These are phyloP conservation scores for Candida methanosorbosa DNA, from an alignment of 805 yeast genomes.

Conservation along the genomic window DNA sequence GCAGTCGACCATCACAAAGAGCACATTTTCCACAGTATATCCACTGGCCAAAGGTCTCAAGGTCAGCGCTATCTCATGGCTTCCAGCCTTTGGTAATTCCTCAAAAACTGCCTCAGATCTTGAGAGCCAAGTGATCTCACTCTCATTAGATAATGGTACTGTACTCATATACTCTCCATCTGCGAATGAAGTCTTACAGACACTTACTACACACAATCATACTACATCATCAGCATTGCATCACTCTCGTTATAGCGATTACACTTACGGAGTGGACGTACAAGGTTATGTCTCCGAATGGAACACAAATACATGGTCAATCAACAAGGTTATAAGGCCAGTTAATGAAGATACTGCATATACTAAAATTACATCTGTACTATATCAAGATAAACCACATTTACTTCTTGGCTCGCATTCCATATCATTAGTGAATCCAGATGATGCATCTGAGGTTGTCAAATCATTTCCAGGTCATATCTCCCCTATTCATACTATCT, in stretches of 20 bases:
- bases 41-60: conserved; percentile 42
- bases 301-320: conserved; percentile 39
- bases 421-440: conserved; percentile 42
- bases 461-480: conserved; percentile 70
- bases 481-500: conserved; percentile 48
- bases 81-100: conserved; percentile 11
- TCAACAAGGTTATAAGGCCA: conserved; percentile 32
- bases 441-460: conserved; percentile 27
- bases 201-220: conserved; percentile 5
- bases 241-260: conserved; percentile 29
- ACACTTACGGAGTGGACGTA: conserved; percentile 53
- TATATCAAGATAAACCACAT: conserved; percentile 25
- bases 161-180: conserved; percentile 61
- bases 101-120: conserved; percentile 5
- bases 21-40: conserved; percentile 29
- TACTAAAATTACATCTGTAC: conserved; percentile 15
- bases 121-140: conserved; percentile 41
- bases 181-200: conserved; percentile 37
- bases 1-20: conserved; percentile 39
- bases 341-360: conserved; percentile 19
- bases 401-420: conserved; percentile 62
- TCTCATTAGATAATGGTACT: conserved; percentile 61
- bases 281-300: conserved; percentile 55
- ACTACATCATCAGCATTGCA: conserved; percentile 32
- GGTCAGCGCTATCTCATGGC: conserved; percentile 48